A percentile compares a stretch with the other conserved stretches of the same genome.
Conservation (phyloP, 257 asterid species). For the Lavandula angustifolia region DNA sequence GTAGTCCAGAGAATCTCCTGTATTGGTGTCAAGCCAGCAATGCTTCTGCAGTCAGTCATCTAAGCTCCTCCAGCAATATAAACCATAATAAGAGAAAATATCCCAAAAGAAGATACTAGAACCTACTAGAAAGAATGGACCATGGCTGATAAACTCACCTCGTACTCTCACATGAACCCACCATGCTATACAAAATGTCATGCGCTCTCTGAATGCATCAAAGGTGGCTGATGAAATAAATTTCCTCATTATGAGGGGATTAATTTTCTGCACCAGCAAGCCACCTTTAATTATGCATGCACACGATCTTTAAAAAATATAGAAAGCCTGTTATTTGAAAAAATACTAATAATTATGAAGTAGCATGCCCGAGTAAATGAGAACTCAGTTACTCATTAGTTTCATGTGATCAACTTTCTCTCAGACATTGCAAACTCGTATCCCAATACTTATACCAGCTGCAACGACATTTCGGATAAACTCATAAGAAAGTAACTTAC, state of each 20-base stretch:
- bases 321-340: background rate
- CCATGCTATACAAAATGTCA: constrained; percentile 42
- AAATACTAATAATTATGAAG: background rate
- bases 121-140: constrained; percentile 25
- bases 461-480: constrained; percentile 2
- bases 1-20: constrained; percentile 18
- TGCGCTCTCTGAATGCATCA: constrained; percentile 43
- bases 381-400: constrained; percentile 1
- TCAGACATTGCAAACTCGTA: background rate
- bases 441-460: constrained; percentile 1
- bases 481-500: constrained; percentile 49
- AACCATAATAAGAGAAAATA: constrained; percentile 25
- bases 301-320: background rate
- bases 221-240: constrained; percentile 41
- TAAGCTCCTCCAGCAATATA: constrained; percentile 38
- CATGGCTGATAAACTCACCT: constrained; percentile 48
- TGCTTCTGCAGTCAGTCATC: constrained; percentile 38
- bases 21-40: constrained; percentile 26
- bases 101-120: constrained; percentile 28
- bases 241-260: constrained; percentile 37
- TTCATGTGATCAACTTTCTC: constrained; percentile 15
- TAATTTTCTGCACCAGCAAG: constrained; percentile 50
- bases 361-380: constrained; percentile 8
- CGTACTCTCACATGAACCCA: constrained; percentile 44
- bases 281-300: constrained; percentile 46